Evolutionary conservation across 1,139 yeast species (phyloP), one percentile per base, ranked within the genome.

Genomic region (Sugiyamaella castrensis): DNA sequence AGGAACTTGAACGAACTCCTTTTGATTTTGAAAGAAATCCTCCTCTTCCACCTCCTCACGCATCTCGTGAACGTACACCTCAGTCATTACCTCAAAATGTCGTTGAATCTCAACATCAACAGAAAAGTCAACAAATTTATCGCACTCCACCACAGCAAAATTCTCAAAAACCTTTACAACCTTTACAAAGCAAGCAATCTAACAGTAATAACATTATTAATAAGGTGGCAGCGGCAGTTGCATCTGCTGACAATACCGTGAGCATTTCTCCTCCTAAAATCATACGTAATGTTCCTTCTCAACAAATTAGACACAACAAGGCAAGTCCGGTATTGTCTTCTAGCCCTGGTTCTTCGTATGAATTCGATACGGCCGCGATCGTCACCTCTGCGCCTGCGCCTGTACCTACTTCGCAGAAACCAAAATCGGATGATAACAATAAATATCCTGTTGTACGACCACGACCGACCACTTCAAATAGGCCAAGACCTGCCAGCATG

Each of bases 1-100:
- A 50, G 40, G 53, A 56, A 12, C 43, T 64, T 41, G 63, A 59
- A 41, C 55, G 51, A 36, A 53, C 56, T 13, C 48, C 57, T 19
- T 54, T 59, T 37, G 53, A 48, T 12, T 53, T 53, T 40, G 51
- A 24, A 44, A 30, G 28, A 19, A 12, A 28, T 6, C 19, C 31
- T 32, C 10, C 36, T 4, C 13, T 16, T 13, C 19, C 37, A 10
- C 9, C 40, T 15, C 40, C 40, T 7, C 12, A 13, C 4, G 43
- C n/a, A 2, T 28, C 40, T 12, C 43, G 15, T 13, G 15, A 40
- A n/a, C 10, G 13, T 7, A 12, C 16, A 12, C 32, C 40, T 24
- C 30, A 24, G 40, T 11, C 28, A 7, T 29, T 12, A 37, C 31
- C 29, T 16, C 40, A 37, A 12, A 12, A n/a, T 12, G 13, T 19